Evolutionary conservation across 345 rosid species (phyloP).

Genomic region (Aegle marmelos): DNA sequence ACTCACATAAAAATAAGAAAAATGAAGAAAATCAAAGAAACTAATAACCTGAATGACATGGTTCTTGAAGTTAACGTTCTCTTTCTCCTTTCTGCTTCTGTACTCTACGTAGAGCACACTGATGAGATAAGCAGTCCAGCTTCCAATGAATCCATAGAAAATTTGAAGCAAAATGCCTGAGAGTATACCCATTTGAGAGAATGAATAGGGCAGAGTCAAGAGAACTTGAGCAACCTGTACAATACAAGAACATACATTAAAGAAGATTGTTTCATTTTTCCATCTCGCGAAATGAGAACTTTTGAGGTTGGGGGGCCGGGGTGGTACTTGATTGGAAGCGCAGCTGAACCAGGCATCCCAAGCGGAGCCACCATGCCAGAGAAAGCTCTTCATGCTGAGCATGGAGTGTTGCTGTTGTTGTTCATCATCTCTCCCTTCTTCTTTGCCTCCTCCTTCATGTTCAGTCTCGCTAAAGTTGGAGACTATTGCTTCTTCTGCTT

Average conservation of each 20-base stretch:
- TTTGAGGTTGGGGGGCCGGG: too few species aligned
- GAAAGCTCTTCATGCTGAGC: constrained; percentile 55
- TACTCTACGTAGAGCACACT: constrained; percentile 93
- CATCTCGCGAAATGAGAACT: too few species aligned
- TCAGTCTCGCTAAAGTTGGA: constrained; percentile 56
- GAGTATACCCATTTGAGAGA: constrained; percentile 91
- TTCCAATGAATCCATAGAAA: constrained; percentile 85
- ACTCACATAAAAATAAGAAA: background rate
- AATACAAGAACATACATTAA: too few species aligned
- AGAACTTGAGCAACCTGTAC: constrained; percentile 91
- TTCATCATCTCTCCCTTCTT: constrained; percentile 24
- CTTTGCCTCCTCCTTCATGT: constrained; percentile 31
- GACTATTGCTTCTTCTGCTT: constrained; percentile 89
- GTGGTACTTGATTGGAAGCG: constrained; percentile 83
- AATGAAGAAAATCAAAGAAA: background rate
- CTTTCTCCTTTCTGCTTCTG: constrained; percentile 89
- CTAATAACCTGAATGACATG: constrained; percentile 78
- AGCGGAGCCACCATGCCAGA: constrained; percentile 98
- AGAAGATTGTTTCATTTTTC: background rate
- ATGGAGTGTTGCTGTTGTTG: constrained; percentile 41
- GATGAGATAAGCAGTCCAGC: constrained; percentile 99
- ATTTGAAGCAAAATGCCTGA: constrained; percentile 87
- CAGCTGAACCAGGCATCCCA: constrained; percentile 99
- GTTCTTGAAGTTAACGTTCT: constrained; percentile 89
- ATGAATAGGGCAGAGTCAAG: constrained; percentile 90